phyloP scores from a whole-genome alignment of 208 protist species.

The Crithidia brevicula region DNA sequence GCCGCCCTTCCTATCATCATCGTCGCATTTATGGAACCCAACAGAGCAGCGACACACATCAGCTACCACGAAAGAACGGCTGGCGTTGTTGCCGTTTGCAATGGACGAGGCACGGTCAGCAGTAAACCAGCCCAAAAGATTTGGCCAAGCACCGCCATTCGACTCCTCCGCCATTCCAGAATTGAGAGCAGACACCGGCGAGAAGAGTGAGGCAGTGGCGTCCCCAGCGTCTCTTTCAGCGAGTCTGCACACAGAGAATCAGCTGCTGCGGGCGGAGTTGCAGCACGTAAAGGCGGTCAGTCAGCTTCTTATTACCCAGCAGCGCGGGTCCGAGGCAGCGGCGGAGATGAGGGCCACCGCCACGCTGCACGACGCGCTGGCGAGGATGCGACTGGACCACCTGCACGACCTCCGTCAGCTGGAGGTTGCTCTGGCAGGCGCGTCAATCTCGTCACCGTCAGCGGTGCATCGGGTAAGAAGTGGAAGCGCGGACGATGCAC shows the following conservation, averaged over 20 bases:
- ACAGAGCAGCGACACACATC: too few species aligned
- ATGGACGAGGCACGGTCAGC: too few species aligned
- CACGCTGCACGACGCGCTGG: slow-evolving; percentile 19
- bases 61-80: too few species aligned
- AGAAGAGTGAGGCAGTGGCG: too few species aligned
- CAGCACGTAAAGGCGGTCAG: slow-evolving; percentile 42
- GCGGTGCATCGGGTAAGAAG: too few species aligned
- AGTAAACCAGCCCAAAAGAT: too few species aligned
- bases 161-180: too few species aligned
- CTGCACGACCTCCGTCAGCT: slow-evolving; percentile 24
- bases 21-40: too few species aligned
- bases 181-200: too few species aligned
- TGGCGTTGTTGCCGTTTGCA: too few species aligned
- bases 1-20: too few species aligned
- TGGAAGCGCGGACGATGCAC: background rate
- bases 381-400: slow-evolving; percentile 17
- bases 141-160: too few species aligned
- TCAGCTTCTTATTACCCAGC: slow-evolving; percentile 47
- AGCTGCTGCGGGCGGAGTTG: slow-evolving; percentile 42
- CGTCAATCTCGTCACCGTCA: background rate
- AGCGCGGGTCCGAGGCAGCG: slow-evolving; percentile 25
- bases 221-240: background rate
- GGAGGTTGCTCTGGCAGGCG: slow-evolving; percentile 8
- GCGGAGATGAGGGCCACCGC: slow-evolving; percentile 27
- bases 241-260: slow-evolving; percentile 12